Percentiles rank a stretch among this genome's conserved stretches.
Conservation (phyloP, 2,329 filamentous ascomycete genomes). For the Corniculantispora saksenae region DNA sequence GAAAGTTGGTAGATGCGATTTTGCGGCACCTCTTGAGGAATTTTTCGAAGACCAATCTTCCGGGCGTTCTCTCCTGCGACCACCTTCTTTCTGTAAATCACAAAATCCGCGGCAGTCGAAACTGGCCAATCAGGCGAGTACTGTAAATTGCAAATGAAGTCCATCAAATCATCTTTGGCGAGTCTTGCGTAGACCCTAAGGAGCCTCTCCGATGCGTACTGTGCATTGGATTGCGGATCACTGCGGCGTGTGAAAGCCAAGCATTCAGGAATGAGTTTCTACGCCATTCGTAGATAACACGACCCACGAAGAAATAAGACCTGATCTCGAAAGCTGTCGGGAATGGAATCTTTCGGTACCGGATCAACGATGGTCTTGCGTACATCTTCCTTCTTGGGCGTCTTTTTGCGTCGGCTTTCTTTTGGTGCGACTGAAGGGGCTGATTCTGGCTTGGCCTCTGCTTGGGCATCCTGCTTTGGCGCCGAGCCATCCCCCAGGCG, state of each 20-base stretch:
- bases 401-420: background rate
- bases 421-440: background rate
- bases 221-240: too few species aligned
- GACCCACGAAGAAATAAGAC: slow-evolving; percentile 75
- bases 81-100: slow-evolving; percentile 52
- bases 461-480: too few species aligned
- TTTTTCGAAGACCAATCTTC: slow-evolving; percentile 44
- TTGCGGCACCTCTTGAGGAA: slow-evolving; percentile 29
- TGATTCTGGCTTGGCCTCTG: background rate
- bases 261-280: slow-evolving; percentile 52
- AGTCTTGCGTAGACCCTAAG: slow-evolving; percentile 75
- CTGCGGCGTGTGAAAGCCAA: background rate
- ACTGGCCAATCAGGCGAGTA: slow-evolving; percentile 72
- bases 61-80: slow-evolving; percentile 37
- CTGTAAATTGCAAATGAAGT: slow-evolving; percentile 73
- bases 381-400: too few species aligned
- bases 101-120: slow-evolving; percentile 58
- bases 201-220: slow-evolving; percentile 52
- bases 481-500: too few species aligned
- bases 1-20: slow-evolving; percentile 48
- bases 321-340: slow-evolving; percentile 73
- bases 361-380: background rate
- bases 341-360: slow-evolving; percentile 55
- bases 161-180: slow-evolving; percentile 72
- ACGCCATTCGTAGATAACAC: slow-evolving; percentile 72